Evolutionary conservation across 78 protist genomes (phyloP).

Genomic region (Dictyostelium purpureum): DNA sequence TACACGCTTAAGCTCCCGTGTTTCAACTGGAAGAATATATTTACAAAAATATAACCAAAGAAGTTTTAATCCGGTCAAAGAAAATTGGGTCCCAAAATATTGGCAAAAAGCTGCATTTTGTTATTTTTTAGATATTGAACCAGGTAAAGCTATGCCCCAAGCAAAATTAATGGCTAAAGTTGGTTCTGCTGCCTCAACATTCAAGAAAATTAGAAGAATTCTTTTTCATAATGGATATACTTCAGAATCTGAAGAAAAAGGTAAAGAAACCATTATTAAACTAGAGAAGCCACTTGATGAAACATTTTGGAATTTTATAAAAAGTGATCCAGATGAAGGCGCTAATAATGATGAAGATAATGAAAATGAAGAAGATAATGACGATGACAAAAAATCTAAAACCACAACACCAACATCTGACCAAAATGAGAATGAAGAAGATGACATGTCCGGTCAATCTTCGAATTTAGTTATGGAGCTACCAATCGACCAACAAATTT

Average conservation of each 20-base stretch:
- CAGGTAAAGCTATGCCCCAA: background rate
- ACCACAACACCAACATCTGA: background rate
- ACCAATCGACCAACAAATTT: background rate
- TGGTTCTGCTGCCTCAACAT: background rate
- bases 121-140: background rate
- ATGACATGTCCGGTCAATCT: background rate
- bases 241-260: background rate
- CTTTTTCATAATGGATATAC: background rate
- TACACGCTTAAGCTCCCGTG: background rate
- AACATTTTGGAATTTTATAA: background rate
- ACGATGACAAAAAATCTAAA: too few relatives aligned
- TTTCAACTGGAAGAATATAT: background rate
- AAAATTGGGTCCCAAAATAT: background rate
- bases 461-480: background rate
- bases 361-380: background rate
- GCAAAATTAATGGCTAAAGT: background rate
- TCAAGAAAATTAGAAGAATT: background rate
- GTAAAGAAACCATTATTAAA: background rate
- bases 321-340: background rate
- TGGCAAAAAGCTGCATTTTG: background rate
- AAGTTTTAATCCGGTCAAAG: background rate
- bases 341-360: background rate
- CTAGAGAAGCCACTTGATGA: background rate
- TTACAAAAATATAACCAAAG: constrained; percentile 3
- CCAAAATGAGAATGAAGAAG: background rate